These are phyloP conservation scores for Baudoinia panamericana DNA, from an alignment of 495 filamentous ascomycete genomes.

Conservation along the genomic window DNA sequence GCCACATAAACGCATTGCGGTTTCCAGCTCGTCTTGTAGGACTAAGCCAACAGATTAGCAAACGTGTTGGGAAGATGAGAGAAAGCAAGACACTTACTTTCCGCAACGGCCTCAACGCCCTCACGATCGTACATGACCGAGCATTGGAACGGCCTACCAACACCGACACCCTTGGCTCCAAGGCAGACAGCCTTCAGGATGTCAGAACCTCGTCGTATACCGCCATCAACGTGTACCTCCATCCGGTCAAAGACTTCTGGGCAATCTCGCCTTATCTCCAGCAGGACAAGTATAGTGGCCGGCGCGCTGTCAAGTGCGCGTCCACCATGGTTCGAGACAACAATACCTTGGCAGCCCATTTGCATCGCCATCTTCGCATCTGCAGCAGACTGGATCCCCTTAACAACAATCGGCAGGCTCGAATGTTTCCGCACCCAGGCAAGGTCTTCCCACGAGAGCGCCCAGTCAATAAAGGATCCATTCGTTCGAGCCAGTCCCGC, in stretches of 20 bases:
- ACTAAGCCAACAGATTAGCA: too few species aligned
- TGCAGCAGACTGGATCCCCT: constrained; percentile 50
- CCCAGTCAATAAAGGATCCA: constrained; percentile 52
- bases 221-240: constrained; percentile 51
- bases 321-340: constrained; percentile 58
- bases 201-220: constrained; percentile 20
- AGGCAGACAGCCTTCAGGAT: constrained; percentile 21
- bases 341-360: constrained; percentile 45
- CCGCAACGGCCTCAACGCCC: constrained; percentile 18
- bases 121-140: constrained; percentile 18
- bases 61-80: too few species aligned
- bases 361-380: constrained; percentile 47
- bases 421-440: constrained; percentile 37
- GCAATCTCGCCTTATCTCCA: constrained; percentile 51
- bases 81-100: constrained; percentile 9
- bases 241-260: constrained; percentile 48
- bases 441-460: constrained; percentile 28
- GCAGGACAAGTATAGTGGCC: constrained; percentile 44
- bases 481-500: constrained; percentile 59
- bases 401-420: constrained; percentile 43
- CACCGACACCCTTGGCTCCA: constrained; percentile 21
- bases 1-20: constrained; percentile 65
- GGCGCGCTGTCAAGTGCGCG: constrained; percentile 50
- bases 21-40: constrained; percentile 63
- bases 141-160: constrained; percentile 23